Percentiles rank a stretch among this genome's conserved stretches.
These are phyloP conservation scores for Phytophthora boehmeriae DNA, from an alignment of 352 stramenopile species.

Conservation along the genomic window DNA sequence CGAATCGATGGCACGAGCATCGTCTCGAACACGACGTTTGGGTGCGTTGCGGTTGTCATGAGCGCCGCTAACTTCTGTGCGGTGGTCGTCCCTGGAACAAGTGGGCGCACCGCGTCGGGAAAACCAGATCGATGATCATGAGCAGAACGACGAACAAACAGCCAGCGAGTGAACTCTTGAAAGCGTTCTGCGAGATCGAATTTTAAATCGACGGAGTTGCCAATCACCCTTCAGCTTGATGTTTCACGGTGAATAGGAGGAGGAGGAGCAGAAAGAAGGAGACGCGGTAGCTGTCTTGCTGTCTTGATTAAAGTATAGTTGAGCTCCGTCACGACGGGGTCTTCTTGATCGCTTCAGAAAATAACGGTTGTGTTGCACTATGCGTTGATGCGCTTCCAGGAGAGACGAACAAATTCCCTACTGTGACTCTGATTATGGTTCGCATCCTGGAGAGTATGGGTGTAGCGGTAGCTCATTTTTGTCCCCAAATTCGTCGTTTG, in stretches of 20 bases:
- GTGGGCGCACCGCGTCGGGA: constrained; percentile 33
- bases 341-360: constrained; percentile 35
- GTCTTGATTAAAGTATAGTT: constrained; percentile 3
- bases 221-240: constrained; percentile 43
- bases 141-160: constrained; percentile 28
- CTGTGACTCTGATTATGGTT: too few relatives aligned
- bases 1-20: constrained; percentile 25
- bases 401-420: too few relatives aligned
- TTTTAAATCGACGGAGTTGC: constrained; percentile 34
- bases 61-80: constrained; percentile 37
- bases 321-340: constrained; percentile 40
- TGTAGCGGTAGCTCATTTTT: constrained; percentile 42
- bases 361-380: too few relatives aligned
- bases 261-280: not conserved
- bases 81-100: constrained; percentile 27
- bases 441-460: too few relatives aligned
- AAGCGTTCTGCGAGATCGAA: constrained; percentile 40
- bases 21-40: constrained; percentile 36
- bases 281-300: too few relatives aligned
- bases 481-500: constrained; percentile 33
- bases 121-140: constrained; percentile 33
- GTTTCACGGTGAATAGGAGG: constrained; percentile 27
- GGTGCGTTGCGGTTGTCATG: constrained; percentile 27
- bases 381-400: too few relatives aligned
- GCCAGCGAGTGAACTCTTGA: constrained; percentile 36